Conservation (phyloP, 108 stramenopile species). For the Skeletonema costatum region DNA sequence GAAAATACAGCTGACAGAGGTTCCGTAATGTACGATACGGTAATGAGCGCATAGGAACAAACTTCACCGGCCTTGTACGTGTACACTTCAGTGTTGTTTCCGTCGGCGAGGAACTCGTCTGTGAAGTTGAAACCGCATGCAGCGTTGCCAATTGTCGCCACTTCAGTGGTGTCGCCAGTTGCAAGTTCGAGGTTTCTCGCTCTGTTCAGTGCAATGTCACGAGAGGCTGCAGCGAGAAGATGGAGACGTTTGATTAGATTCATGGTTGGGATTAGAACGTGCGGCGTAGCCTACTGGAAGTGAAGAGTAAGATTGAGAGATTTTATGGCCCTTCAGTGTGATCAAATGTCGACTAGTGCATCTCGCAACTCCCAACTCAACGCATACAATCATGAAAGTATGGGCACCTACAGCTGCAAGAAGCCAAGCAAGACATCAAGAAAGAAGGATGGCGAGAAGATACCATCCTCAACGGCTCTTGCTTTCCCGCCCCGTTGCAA, state of each 20-base stretch:
- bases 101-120: not conserved
- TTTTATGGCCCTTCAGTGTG: not conserved
- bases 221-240: not conserved
- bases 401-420: no score
- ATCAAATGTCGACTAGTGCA: no score
- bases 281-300: no score
- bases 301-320: no score
- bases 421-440: no score
- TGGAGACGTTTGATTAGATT: not conserved
- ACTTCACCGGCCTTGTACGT: not conserved
- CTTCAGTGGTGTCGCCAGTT: not conserved
- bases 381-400: no score
- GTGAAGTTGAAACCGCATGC: not conserved
- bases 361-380: no score
- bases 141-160: not conserved
- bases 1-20: not conserved
- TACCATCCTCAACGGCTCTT: no score
- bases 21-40: not conserved
- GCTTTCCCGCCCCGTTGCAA: no score
- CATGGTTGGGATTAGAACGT: not conserved
- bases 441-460: no score
- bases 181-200: not conserved
- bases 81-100: not conserved
- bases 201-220: not conserved
- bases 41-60: not conserved